phyloP scores from a whole-genome alignment of 2,329 filamentous ascomycete genomes.

The Fusarium annulatum region DNA sequence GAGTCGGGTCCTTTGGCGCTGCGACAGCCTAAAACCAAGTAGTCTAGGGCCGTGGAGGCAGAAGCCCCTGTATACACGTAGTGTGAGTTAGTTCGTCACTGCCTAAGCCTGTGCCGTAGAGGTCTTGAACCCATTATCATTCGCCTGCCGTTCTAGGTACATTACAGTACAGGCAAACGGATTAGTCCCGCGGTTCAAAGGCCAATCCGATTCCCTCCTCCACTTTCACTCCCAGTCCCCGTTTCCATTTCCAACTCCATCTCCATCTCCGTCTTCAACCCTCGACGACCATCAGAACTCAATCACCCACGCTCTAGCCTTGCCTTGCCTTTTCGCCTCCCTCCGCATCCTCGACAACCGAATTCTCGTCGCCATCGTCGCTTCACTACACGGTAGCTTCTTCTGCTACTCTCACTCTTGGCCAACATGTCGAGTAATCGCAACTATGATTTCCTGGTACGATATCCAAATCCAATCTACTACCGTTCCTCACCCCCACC shows the following conservation, averaged over 20 bases:
- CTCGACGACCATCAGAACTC: constrained; percentile 32
- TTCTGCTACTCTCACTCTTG: constrained; percentile 35
- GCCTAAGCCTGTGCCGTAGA: constrained; percentile 13
- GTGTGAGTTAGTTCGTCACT: not conserved
- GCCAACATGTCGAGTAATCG: constrained; percentile 90
- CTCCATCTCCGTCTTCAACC: constrained; percentile 35
- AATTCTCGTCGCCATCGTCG: constrained; percentile 23
- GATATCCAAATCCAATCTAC: constrained; percentile 47
- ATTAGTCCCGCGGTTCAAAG: constrained; percentile 22
- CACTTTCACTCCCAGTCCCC: constrained; percentile 13
- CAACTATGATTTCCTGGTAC: constrained; percentile 99
- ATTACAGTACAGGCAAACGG: not conserved
- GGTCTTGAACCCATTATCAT: not conserved
- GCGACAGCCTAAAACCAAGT: constrained; percentile 23
- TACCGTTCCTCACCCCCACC: constrained; percentile 23
- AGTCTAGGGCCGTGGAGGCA: constrained; percentile 2
- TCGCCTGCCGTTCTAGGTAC: constrained; percentile 17
- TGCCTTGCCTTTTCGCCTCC: not conserved
- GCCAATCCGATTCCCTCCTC: constrained; percentile 7
- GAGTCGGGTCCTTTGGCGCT: constrained; percentile 1
- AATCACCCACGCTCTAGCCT: constrained; percentile 6
- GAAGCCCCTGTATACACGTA: constrained; percentile 23
- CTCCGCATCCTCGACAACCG: constrained; percentile 16
- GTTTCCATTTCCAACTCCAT: constrained; percentile 15
- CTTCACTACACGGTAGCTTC: constrained; percentile 25